phyloP scores from a whole-genome alignment of 2,329 filamentous ascomycete genomes.

The Aspergillus pseudoviridinutans region DNA sequence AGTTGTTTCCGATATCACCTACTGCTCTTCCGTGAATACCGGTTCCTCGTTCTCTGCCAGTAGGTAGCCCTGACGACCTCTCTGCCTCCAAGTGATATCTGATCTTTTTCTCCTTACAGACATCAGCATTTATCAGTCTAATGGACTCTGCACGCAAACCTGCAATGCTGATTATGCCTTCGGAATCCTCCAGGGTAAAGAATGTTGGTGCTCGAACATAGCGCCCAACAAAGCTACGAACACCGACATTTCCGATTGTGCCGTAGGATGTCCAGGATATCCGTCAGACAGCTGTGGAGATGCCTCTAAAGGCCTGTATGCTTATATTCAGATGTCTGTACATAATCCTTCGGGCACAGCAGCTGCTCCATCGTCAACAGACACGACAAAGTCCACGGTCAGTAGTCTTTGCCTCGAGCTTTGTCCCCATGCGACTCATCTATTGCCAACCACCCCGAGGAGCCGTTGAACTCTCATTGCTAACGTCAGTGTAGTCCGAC shows the following conservation, averaged over 20 bases:
- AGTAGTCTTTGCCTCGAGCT: slow-evolving; percentile 8
- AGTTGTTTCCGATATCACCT: slow-evolving; percentile 28
- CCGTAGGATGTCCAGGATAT: slow-evolving; percentile 44
- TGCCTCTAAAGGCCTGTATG: slow-evolving; percentile 36
- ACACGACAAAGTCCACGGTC: slow-evolving; percentile 25
- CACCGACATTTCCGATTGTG: slow-evolving; percentile 31
- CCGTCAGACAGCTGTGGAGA: slow-evolving; percentile 45
- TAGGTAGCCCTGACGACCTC: slow-evolving; percentile 21
- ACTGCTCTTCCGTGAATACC: slow-evolving; percentile 46
- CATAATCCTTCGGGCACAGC: slow-evolving; percentile 33
- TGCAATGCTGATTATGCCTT: slow-evolving; percentile 44
- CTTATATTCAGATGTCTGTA: slow-evolving; percentile 38
- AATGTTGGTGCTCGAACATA: slow-evolving; percentile 50
- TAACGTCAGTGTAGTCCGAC: background rate
- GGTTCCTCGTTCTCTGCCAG: slow-evolving; percentile 34
- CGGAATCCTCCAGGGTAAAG: slow-evolving; percentile 43
- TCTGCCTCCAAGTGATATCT: background rate
- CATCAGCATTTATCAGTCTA: slow-evolving; percentile 41
- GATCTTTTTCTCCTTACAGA: slow-evolving; percentile 25
- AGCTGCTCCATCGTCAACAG: slow-evolving; percentile 14
- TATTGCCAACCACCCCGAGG: background rate
- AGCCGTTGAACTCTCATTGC: background rate
- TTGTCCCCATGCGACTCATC: background rate
- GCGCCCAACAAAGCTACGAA: slow-evolving; percentile 35
- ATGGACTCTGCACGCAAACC: slow-evolving; percentile 38